phyloP scores from a whole-genome alignment of 495 filamentous ascomycete species.

The Penicillium argentinense region DNA sequence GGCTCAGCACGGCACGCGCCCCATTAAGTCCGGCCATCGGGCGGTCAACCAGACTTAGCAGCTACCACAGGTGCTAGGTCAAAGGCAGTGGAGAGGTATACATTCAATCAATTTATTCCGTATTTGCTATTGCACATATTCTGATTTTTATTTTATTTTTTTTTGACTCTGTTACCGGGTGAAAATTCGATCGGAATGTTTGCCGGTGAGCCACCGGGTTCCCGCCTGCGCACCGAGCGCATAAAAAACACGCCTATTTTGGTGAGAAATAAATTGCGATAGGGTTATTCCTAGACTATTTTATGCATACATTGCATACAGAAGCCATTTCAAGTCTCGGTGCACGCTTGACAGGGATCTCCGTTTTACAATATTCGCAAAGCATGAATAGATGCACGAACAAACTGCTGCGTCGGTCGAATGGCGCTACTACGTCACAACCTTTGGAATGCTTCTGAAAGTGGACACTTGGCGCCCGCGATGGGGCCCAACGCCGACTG shows the following conservation, averaged over 20 bases:
- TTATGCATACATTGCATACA: too few species aligned
- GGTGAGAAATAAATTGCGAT: too few species aligned
- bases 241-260: constrained; percentile 1
- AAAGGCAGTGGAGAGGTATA: too few species aligned
- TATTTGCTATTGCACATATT: background rate
- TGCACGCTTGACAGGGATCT: too few species aligned
- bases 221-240: background rate
- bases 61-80: too few species aligned
- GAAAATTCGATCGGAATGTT: background rate
- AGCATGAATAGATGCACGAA: too few species aligned
- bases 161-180: background rate
- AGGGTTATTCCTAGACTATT: background rate
- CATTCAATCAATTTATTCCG: background rate
- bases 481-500: constrained; percentile 5
- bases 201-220: constrained; percentile 1
- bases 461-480: constrained; percentile 13
- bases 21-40: constrained; percentile 26
- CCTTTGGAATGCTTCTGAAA: too few species aligned
- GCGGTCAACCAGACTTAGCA: constrained; percentile 38
- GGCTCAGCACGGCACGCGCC: constrained; percentile 21
- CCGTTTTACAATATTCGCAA: too few species aligned
- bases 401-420: too few species aligned
- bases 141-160: background rate
- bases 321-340: too few species aligned
- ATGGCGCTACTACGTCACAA: constrained; percentile 4